Base-by-base conservation (phyloP, 2,329 filamentous ascomycete genomes). In the Incumbomyces delicatus region DNA sequence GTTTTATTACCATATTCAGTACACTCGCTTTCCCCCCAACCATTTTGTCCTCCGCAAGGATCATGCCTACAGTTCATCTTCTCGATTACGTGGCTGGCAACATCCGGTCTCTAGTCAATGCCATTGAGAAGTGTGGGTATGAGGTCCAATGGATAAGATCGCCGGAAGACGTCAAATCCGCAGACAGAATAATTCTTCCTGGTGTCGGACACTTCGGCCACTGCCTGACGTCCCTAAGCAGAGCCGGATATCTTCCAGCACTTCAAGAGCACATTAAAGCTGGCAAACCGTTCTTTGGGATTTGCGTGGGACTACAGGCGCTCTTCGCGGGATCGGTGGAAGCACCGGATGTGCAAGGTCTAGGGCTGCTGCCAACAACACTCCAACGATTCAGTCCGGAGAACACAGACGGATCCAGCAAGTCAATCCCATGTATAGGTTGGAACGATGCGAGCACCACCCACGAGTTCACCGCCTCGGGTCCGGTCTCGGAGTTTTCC, bases 151-250 rank as follows among this genome's bases (percentile, higher is more conserved):
- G 90, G 92, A 76, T 98, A 56, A 83, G 76, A 59, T 80, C 80
- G 30, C 92, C 92, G 3, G 80, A 85, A 57, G 88, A 96, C 66
- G 80, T 98, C 46, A 71, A 80, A 52, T 80, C 82, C 58, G 92
- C 90, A 56, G 86, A 95, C 83, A 94, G 83, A 77, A 79, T 98
- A 59, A 95, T 98, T 55, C 78, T 98, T 20, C 92, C 92, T 4
- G 92, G 92, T 50, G 92, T 98, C 52, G 92, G 92, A 58, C 90
- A 98, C 73, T 98, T 96, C 60, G 92, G 92, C 51, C 88, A 98
- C 73, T 98, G 92, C 66, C 74, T 96, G 54, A 80, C 80, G 22
- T 88, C 95, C 62, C 81, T 98, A 56, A 74, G 82, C 13, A 76
- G 80, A 35, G 87, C 87, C 32, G 87, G 85, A 53, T 98, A 89